Evolutionary conservation across 2,329 filamentous ascomycete genomes (phyloP), one percentile per base, ranked within the genome.

Genomic region (Neofusicoccum kwambonambiense): DNA sequence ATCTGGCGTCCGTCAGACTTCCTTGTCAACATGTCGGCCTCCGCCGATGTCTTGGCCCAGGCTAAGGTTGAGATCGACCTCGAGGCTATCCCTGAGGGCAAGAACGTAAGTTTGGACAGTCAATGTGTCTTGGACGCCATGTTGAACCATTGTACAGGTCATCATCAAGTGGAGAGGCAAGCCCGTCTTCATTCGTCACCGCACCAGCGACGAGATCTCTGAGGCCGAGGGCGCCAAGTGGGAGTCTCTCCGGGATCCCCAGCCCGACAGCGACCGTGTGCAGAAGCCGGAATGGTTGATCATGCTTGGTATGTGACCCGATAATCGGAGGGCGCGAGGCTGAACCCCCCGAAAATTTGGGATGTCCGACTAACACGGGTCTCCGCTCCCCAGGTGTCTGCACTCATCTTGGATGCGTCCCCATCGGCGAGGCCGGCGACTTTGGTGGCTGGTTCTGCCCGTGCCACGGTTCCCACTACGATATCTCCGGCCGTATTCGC

Each of bases 161-260:
- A 96, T 99, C 81, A 96, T 99, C 87, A 99, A 99, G 86, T 99
- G 95, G 95, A 91, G 95, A 86, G 95, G 95, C 80, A 99, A 99
- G 91, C 95, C 95, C 80, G 93, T 99, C 80, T 99, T 99, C 86
- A 93, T 99, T 88, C 93, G 95, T 81, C 95, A 99, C 90, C 92
- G 95, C 78, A 99, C 95, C 74, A 82, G 88, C 75, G 85, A 86
- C 76, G 95, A 99, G 85, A 98, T 99, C 83, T 88, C 93, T 76
- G 91, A 97, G 82, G 95, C 95, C 80, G 93, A 97, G 83, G 87
- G 89, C 78, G 87, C 92, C 80, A 90, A 96, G 79, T 86, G 96
- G 80, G 81, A 92, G 75, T 80, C 86, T 70, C 87, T 99, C 75
- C 89, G 95, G 82, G 94, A 99, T 80, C 96, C 95, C 72, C 89